Base-by-base conservation (phyloP, 176 grass and related monocot species). In the Bolboschoenus planiculmis region DNA sequence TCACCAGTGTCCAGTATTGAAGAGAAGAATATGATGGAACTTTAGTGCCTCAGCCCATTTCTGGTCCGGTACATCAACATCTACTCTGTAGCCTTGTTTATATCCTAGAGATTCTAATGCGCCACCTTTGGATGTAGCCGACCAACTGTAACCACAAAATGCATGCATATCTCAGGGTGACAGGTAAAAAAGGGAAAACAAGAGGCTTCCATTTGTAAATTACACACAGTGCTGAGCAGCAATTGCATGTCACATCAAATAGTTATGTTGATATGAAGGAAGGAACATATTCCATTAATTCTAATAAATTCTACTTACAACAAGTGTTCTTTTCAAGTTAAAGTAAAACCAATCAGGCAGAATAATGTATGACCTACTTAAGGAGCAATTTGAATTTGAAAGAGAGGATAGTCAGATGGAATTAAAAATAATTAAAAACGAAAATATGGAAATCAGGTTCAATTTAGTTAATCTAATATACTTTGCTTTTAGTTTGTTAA, bases 1-100 rank as follows among this genome's bases (percentile, higher is more conserved):
- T 23, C 83, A 95, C 96, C 92, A 98, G 74, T 98, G 96, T 36
- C 96, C 96, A 37, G 96, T 98, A 82, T 95, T 98, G 75, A 98
- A 95, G 47, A 98, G 87, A 58, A 98, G 89, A 91, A 98, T 67
- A 84, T 98, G 85, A 93, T 98, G 96, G 81, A 95, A 98, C 55
- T 74, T 84, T 56, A 59, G 87, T 86, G 92, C 89, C 46, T 93
- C 86, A 50, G 66, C 68, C 96, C 96, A 98, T 88, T 92, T 90
- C 34, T 89, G 92, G 14, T 95, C 96, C 5, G 96, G 87, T 84
- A 93, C 60, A 87, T 98, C 96, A 82, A 95, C 87, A 81, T 98
- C 92, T 79, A 98, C 75, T 85, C 90, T 90, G 78, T 93, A 90
- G 51, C 96, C 92, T 91, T 95, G 74, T 84, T 90, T 93, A 80